phyloP scores from a whole-genome alignment of 805 yeast species.

The Yamadazyma phyllophila region DNA sequence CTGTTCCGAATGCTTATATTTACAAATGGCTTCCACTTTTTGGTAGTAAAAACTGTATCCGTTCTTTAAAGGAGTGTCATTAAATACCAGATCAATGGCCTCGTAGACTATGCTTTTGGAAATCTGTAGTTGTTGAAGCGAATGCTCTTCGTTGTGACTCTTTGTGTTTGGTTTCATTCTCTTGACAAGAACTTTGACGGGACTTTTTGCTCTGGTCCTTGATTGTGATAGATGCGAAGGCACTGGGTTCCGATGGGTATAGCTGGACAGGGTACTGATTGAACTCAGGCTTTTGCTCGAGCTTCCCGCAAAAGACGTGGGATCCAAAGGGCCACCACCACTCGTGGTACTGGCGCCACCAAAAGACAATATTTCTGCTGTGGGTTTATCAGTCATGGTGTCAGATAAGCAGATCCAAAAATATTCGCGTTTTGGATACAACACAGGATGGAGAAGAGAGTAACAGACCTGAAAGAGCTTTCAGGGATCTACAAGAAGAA shows the following conservation, averaged over 20 bases:
- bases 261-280: too few species aligned
- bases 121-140: conserved; percentile 12
- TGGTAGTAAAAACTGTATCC: conserved; percentile 26
- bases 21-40: conserved; percentile 32
- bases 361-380: conserved; percentile 13
- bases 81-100: conserved; percentile 20
- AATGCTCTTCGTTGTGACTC: conserved; percentile 15
- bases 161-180: conserved; percentile 20
- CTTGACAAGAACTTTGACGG: conserved; percentile 12
- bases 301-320: too few species aligned
- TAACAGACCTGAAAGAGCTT: conserved; percentile 37
- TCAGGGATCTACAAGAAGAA: conserved; percentile 44
- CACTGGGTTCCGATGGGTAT: neutral
- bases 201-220: conserved; percentile 12
- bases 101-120: conserved; percentile 13
- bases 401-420: too few species aligned
- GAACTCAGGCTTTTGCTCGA: too few species aligned
- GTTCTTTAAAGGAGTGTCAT: conserved; percentile 13
- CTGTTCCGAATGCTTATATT: conserved; percentile 32
- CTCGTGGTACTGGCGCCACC: conserved; percentile 3
- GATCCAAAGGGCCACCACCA: too few species aligned
- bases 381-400: conserved; percentile 9
- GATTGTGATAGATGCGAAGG: conserved; percentile 17
- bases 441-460: conserved; percentile 1
- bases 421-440: neutral